Evolutionary conservation across 1,139 yeast species (phyloP).

Genomic region (Hyphopichia burtonii): DNA sequence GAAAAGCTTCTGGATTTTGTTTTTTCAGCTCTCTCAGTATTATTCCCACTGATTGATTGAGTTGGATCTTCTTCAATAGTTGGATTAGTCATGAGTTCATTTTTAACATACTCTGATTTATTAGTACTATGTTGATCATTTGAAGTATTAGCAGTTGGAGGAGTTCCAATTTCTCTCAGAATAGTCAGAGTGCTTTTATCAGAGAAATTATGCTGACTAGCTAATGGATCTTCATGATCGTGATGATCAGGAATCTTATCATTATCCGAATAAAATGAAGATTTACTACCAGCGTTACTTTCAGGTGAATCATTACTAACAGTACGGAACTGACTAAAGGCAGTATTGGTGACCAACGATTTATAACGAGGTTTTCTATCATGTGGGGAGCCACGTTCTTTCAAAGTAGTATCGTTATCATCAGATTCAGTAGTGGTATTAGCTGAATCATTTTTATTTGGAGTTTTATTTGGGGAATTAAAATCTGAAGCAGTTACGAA

Average conservation of each 20-base stretch:
- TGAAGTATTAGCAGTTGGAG: slow-evolving; percentile 25
- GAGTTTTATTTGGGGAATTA: slow-evolving; percentile 7
- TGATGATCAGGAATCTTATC: background rate
- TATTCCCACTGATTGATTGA: slow-evolving; percentile 1
- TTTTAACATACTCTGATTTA: background rate
- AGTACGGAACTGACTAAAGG: slow-evolving; percentile 39
- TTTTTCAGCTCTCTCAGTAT: slow-evolving; percentile 11
- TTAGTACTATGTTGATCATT: slow-evolving; percentile 7
- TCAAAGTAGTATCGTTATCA: slow-evolving; percentile 13
- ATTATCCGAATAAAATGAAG: slow-evolving; percentile 5
- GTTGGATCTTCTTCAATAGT: slow-evolving; percentile 3
- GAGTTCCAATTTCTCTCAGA: slow-evolving; percentile 16
- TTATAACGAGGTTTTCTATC: slow-evolving; percentile 18
- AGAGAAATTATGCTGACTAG: slow-evolving; percentile 5
- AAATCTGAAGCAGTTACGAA: slow-evolving; percentile 44
- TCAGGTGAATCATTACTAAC: background rate
- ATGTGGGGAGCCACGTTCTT: slow-evolving; percentile 18
- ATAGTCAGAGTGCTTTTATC: slow-evolving; percentile 15
- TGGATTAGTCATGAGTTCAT: background rate
- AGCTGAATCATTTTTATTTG: slow-evolving; percentile 6
- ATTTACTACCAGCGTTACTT: slow-evolving; percentile 1
- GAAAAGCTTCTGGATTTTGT: slow-evolving; percentile 26
- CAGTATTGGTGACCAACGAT: slow-evolving; percentile 41
- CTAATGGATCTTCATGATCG: background rate
- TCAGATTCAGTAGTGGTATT: slow-evolving; percentile 6